Conservation (phyloP, 345 rosid genomes). For the Hibiscus trionum region DNA sequence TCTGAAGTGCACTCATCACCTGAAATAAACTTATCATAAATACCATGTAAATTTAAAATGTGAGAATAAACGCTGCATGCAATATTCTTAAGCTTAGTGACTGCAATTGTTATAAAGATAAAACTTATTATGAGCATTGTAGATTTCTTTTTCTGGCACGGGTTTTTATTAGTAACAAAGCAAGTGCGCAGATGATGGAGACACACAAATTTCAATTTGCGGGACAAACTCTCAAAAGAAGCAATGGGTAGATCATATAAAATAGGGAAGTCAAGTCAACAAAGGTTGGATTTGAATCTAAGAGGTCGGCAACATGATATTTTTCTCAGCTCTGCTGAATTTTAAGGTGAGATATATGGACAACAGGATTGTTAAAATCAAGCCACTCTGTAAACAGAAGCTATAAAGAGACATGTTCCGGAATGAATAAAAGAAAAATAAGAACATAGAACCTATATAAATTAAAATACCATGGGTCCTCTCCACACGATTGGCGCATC, state of each 20-base stretch:
- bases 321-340: background rate
- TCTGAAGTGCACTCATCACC: constrained; percentile 70
- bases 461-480: constrained; percentile 74
- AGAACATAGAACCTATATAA: background rate
- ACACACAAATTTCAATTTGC: background rate
- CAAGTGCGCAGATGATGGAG: background rate
- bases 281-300: background rate
- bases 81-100: background rate
- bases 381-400: background rate
- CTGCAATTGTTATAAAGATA: background rate
- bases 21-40: constrained; percentile 17
- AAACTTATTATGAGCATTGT: too few relatives aligned
- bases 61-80: background rate
- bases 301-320: background rate
- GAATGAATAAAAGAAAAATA: constrained; percentile 2
- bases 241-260: background rate
- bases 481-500: constrained; percentile 94
- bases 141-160: too few relatives aligned
- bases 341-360: background rate
- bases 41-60: background rate
- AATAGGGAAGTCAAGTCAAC: background rate
- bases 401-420: background rate
- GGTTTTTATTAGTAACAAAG: too few relatives aligned
- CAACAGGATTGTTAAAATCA: background rate
- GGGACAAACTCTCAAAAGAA: background rate